Evolutionary conservation across 1,284 basidiomycete species (phyloP), one percentile per base, ranked within the genome.

Genomic region (Athelia sp.): DNA sequence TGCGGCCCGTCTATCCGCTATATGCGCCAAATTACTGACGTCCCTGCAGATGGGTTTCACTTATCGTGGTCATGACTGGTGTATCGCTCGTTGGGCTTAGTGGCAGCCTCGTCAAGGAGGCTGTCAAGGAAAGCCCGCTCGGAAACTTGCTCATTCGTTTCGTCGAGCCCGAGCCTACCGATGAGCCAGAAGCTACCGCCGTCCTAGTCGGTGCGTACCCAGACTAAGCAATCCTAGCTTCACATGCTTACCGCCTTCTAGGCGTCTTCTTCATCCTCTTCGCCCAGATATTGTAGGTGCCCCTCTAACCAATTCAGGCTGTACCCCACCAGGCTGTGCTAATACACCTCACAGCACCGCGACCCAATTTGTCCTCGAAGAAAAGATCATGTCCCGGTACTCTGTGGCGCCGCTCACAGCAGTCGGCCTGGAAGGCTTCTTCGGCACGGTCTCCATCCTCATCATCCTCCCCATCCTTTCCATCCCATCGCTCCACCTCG

Each of bases 351-450:
- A 15, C 59, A 93, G 90, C 70, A 89, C 90, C 29, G 93, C 93
- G 45, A 82, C 82, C 11, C 93, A 96, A 62, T 95, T 95, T 63
- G 93, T 98, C 44, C 77, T 97, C n/a, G 96, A 98, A 75, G 92
- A 93, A 77, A 78, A 78, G 76, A 84, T 86, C 59, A 81, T 86
- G 78, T 78, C 81, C 40, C 80, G 80, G 47, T 96, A 97, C 73
- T 77, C 82, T 42, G 87, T 99, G 49, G 82, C 88, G 47, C 95
- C 97, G n/a, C 78, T 98, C 29, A 80, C 94, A 48, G 95, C 96
- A 11, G 97, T 98, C 47, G 93, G 94, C 23, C 90, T 83, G 55
- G 97, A 99, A 70, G 97, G 97, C 46, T 72, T 95, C 52, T 99
- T 97, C 65, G 97, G 97, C 52, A 71, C 86, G 17, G 57, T 89